Conservation (phyloP, 495 filamentous ascomycete species). For the Wilcoxina mikolae region DNA sequence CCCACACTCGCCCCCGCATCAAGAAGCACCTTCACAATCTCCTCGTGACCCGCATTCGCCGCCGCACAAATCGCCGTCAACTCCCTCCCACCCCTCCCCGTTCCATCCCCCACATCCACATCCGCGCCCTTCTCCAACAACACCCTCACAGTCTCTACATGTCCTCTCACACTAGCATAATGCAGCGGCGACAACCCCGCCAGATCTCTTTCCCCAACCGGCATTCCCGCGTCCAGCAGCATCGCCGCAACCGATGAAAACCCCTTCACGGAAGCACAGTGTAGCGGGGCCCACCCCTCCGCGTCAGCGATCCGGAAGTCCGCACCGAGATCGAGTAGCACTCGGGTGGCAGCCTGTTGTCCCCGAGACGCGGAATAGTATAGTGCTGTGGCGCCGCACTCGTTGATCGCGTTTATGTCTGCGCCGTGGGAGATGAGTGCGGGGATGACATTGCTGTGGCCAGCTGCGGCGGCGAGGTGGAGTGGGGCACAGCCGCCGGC, state of each 20-base stretch:
- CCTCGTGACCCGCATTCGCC: not conserved
- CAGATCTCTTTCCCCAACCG: not conserved
- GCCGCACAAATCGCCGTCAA: not conserved
- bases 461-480: not conserved
- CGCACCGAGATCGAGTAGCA: constrained; percentile 9
- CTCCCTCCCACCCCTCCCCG: not conserved
- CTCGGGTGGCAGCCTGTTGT: not conserved
- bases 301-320: constrained; percentile 1
- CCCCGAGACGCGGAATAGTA: constrained; percentile 2
- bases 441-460: not conserved
- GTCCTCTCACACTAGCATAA: not conserved
- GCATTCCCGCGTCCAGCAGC: constrained; percentile 11
- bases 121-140: not conserved
- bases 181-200: constrained; percentile 5
- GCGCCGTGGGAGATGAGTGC: not conserved
- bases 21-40: not conserved
- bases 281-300: constrained; percentile 10
- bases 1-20: not conserved
- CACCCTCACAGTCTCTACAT: not conserved
- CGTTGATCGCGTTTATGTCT: not conserved
- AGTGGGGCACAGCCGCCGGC: not conserved
- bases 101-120: not conserved
- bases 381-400: not conserved
- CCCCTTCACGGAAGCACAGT: constrained; percentile 7
- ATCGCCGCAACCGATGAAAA: constrained; percentile 5